Base-by-base conservation (phyloP, 2,329 filamentous ascomycete species). In the Trichophyton verrucosum region DNA sequence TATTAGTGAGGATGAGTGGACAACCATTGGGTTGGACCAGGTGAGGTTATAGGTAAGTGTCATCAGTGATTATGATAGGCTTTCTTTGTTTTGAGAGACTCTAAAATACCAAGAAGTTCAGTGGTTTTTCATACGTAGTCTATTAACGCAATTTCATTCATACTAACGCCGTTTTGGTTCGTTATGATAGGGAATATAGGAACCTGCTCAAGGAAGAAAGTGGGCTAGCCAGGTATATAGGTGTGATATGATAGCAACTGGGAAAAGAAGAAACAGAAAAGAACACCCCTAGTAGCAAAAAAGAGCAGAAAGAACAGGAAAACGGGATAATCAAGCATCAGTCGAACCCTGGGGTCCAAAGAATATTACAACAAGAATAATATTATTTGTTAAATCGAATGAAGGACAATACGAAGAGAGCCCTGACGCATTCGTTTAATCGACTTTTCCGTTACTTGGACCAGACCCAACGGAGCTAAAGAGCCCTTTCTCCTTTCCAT, bases 401-500 rank as follows among this genome's bases (percentile, higher is more conserved):
- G 20, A 22, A 27, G 20, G 46, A 51, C 46, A 27, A 27, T 22
- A 22, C 9, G 8, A 27, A 24, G 5, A 11, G 20, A 51, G 22
- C 11, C 9, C 13, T 7, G 22, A 2, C 1, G 6, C 46, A 27
- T 15, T 17, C 27, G n/a, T n/a, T 61, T 68, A 79, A 69, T 79
- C 77, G 55, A 77, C 77, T 66, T 79, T 79, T 58, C 75, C 77
- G 22, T 74, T 74, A 58, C 40, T 74, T 27, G 70, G 68, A 47
- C 59, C 63, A 33, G 68, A 68, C 8, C 51, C 51, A 27, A 24
- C 51, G 20, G 71, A 72, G 58, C 73, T 73, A 61, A 73, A 75
- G 66, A 79, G 66, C 44, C 78, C 63, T 30, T 76, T 75, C 64
- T 78, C 76, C 67, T 79, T 79, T 40, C 75, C 76, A 66, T 79